These are phyloP conservation scores for Coemansia aciculifera DNA, from an alignment of 192 early-diverging fungal species.

Conservation along the genomic window DNA sequence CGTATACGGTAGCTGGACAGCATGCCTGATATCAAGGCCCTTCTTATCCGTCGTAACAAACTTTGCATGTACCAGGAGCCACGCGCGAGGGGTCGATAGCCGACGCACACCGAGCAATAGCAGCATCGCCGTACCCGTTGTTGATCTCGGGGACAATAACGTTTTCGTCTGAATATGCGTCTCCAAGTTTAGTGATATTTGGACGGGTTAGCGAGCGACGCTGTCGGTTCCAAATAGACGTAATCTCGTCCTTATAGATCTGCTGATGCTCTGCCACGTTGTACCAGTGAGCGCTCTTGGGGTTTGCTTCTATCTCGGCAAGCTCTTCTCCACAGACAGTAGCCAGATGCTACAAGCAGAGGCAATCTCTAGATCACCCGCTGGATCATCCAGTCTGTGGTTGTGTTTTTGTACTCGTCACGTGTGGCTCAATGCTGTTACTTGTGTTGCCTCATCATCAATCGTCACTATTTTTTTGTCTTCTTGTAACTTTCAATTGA, in stretches of 20 bases:
- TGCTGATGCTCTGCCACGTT: constrained; percentile 93
- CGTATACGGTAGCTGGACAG: constrained; percentile 53
- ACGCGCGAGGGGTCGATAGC: constrained; percentile 20
- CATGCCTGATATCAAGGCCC: constrained; percentile 41
- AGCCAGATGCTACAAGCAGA: too few species aligned
- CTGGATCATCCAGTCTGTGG: too few species aligned
- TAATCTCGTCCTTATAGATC: constrained; percentile 92
- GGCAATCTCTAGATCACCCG: neutral
- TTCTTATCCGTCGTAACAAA: constrained; percentile 45
- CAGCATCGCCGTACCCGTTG: constrained; percentile 52
- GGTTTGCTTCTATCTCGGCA: too few species aligned
- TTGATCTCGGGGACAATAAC: constrained; percentile 49
- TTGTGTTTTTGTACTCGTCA: neutral
- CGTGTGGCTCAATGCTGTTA: neutral
- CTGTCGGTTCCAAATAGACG: constrained; percentile 92
- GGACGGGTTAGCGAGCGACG: constrained; percentile 62
- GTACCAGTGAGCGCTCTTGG: constrained; percentile 50
- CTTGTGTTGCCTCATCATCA: neutral
- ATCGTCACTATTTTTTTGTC: neutral
- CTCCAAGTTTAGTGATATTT: constrained; percentile 11
- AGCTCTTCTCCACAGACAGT: too few species aligned
- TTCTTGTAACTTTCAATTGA: neutral
- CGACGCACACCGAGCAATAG: constrained; percentile 8
- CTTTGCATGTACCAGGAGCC: constrained; percentile 45
- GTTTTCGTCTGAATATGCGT: constrained; percentile 40